Percentiles rank a stretch among this genome's conserved stretches.
phyloP scores from a whole-genome alignment of 2,329 filamentous ascomycete genomes.

The Amauroascus niger region DNA sequence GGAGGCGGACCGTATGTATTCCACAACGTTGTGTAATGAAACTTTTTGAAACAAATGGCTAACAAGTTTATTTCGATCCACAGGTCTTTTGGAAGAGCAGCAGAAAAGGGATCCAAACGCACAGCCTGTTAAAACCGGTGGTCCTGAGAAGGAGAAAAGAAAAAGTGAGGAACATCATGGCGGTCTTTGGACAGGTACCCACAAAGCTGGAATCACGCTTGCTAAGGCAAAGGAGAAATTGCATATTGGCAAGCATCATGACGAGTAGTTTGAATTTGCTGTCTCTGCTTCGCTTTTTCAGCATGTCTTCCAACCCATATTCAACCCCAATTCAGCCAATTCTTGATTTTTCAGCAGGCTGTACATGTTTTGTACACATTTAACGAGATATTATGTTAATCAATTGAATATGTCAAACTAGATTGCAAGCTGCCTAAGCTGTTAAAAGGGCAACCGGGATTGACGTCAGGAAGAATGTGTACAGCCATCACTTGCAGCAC shows the following conservation, averaged over 20 bases:
- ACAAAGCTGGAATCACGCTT: slow-evolving; percentile 14
- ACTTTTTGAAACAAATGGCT: neutral
- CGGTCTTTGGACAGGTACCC: slow-evolving; percentile 9
- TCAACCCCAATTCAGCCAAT: no score
- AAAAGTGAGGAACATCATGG: neutral
- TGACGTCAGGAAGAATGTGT: no score
- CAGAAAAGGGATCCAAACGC: slow-evolving; percentile 1
- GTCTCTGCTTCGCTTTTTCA: no score
- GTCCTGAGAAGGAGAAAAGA: neutral
- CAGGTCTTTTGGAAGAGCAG: slow-evolving; percentile 14
- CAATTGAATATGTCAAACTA: no score
- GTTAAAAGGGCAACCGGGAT: no score
- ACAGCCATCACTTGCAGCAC: no score
- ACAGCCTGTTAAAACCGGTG: neutral
- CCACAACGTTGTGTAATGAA: no score
- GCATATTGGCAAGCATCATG: slow-evolving; percentile 20
- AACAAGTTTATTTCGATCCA: neutral
- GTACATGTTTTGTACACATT: no score
- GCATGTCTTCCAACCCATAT: no score
- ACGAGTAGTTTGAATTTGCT: neutral
- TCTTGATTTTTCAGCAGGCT: no score
- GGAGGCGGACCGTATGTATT: slow-evolving; percentile 53
- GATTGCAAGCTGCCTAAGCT: no score
- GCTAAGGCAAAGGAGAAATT: slow-evolving; percentile 30
- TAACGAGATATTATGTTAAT: no score